phyloP scores from a whole-genome alignment of 2,329 filamentous ascomycete genomes.

The Pseudogymnoascus sp. region DNA sequence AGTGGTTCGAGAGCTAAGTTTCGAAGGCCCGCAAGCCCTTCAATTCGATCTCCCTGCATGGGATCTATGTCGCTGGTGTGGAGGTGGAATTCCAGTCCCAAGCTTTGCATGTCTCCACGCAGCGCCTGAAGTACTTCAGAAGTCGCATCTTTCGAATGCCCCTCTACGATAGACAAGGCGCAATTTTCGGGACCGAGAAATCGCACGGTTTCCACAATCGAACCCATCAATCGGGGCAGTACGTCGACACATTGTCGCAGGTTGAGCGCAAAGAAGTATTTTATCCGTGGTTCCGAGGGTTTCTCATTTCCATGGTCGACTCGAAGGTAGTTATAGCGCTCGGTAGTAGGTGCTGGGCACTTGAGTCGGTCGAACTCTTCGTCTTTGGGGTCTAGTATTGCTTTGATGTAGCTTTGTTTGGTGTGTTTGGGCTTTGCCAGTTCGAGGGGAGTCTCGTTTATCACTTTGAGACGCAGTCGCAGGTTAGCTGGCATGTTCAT shows the following conservation, averaged over 20 bases:
- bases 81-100: constrained; percentile 37
- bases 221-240: constrained; percentile 44
- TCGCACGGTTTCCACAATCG: constrained; percentile 40
- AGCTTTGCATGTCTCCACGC: constrained; percentile 30
- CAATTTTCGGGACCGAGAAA: constrained; percentile 45
- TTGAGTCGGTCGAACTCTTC: constrained; percentile 10
- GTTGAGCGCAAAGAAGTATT: constrained; percentile 47
- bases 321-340: constrained; percentile 15
- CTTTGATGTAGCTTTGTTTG: constrained; percentile 9
- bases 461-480: background rate
- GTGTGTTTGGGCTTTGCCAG: too few species aligned
- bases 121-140: constrained; percentile 40
- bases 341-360: constrained; percentile 9
- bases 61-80: constrained; percentile 38
- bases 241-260: constrained; percentile 38
- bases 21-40: constrained; percentile 41
- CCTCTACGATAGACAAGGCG: constrained; percentile 48
- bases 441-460: too few species aligned
- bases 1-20: constrained; percentile 46
- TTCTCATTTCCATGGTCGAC: background rate
- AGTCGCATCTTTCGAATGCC: constrained; percentile 47
- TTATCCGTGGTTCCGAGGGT: constrained; percentile 25
- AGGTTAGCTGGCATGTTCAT: constrained; percentile 7
- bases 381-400: constrained; percentile 15
- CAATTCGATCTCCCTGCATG: constrained; percentile 36